Evolutionary conservation across 495 filamentous ascomycete genomes (phyloP).

Genomic region (Xylaria venustula): DNA sequence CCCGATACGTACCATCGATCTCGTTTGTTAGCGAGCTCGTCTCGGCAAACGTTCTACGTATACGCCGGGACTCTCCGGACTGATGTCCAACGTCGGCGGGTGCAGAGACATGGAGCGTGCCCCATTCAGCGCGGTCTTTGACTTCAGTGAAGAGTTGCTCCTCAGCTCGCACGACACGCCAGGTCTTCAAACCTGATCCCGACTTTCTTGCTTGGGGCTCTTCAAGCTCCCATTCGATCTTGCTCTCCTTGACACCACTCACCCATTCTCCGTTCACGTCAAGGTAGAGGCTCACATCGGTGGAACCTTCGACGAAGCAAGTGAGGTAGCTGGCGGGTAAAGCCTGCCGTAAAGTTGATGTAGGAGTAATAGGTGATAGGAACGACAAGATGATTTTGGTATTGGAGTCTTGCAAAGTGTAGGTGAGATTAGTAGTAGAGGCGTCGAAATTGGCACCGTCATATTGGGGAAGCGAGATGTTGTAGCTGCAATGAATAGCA

Average conservation of each 20-base stretch:
- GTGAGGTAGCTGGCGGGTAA: constrained; percentile 86
- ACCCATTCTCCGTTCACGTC: constrained; percentile 91
- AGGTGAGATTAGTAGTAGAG: constrained; percentile 89
- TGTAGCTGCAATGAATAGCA: constrained; percentile 48
- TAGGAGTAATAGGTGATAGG: constrained; percentile 88
- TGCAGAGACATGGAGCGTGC: constrained; percentile 72
- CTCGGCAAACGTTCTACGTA: constrained; percentile 72
- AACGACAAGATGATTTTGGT: constrained; percentile 76
- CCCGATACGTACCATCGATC: constrained; percentile 62
- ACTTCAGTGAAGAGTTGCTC: constrained; percentile 75
- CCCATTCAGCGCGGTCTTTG: constrained; percentile 83
- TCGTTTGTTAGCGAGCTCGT: constrained; percentile 59
- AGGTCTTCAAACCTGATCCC: constrained; percentile 45
- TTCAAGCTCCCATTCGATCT: constrained; percentile 67
- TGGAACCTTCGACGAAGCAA: constrained; percentile 67
- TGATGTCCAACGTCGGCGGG: constrained; percentile 65
- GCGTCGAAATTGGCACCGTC: constrained; percentile 83
- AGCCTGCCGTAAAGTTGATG: constrained; percentile 85
- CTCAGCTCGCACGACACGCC: constrained; percentile 59
- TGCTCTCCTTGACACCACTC: constrained; percentile 66
- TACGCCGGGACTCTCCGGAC: constrained; percentile 63
- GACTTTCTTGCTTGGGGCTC: constrained; percentile 29
- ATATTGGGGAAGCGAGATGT: constrained; percentile 69
- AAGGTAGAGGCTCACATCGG: constrained; percentile 76
- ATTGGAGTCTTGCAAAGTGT: constrained; percentile 58